Evolutionary conservation across 2,329 filamentous ascomycete species (phyloP).

Genomic region (Trichoderma afroharzianum): DNA sequence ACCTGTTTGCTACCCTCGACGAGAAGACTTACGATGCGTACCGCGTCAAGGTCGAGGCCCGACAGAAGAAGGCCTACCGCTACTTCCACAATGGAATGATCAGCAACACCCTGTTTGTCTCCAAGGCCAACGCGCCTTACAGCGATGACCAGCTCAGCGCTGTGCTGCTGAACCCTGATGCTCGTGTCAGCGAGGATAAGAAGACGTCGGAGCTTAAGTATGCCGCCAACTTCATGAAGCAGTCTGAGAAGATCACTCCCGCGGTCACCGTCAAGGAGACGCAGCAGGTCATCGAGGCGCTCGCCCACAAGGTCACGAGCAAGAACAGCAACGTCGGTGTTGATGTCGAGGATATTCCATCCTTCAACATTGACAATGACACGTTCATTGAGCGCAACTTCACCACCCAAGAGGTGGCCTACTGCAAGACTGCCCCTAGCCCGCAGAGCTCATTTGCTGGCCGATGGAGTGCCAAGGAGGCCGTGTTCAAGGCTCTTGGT

Average conservation of each 20-base stretch:
- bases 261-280: slow-evolving; percentile 58
- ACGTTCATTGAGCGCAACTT: slow-evolving; percentile 96
- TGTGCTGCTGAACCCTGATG: slow-evolving; percentile 91
- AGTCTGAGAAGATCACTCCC: slow-evolving; percentile 52
- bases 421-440: slow-evolving; percentile 76
- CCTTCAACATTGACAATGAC: slow-evolving; percentile 89
- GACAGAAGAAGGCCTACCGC: slow-evolving; percentile 98
- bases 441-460: slow-evolving; percentile 91
- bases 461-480: slow-evolving; percentile 96
- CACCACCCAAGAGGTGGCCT: slow-evolving; percentile 75
- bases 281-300: slow-evolving; percentile 70
- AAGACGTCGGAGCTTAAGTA: slow-evolving; percentile 79
- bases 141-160: slow-evolving; percentile 79
- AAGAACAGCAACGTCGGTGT: slow-evolving; percentile 79
- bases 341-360: slow-evolving; percentile 83
- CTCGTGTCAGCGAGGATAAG: slow-evolving; percentile 80
- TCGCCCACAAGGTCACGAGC: slow-evolving; percentile 59
- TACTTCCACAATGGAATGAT: slow-evolving; percentile 98
- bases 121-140: slow-evolving; percentile 90
- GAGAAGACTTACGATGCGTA: slow-evolving; percentile 78
- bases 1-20: slow-evolving; percentile 92
- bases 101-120: slow-evolving; percentile 96
- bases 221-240: slow-evolving; percentile 65
- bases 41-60: slow-evolving; percentile 80
- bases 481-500: slow-evolving; percentile 94